A percentile compares a stretch with the other conserved stretches of the same genome.
These are phyloP conservation scores for Xylaria palmicola DNA, from an alignment of 495 filamentous ascomycete species.

Conservation along the genomic window DNA sequence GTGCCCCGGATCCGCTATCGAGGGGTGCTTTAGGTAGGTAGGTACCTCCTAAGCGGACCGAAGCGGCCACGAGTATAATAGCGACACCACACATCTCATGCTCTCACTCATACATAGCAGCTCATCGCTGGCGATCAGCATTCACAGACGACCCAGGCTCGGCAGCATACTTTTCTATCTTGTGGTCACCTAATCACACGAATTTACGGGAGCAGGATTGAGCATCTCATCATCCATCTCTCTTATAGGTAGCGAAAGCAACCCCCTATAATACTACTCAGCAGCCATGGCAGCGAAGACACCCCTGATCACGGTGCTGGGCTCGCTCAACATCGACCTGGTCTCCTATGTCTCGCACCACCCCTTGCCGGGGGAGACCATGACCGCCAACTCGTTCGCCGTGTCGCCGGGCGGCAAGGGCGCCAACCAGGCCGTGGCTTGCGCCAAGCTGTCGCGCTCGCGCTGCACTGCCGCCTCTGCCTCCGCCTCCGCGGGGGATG, in stretches of 20 bases:
- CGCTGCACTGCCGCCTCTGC: conserved; percentile 12
- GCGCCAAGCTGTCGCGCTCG: conserved; percentile 49
- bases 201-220: too few species aligned
- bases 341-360: conserved; percentile 82
- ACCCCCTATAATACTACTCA: neutral
- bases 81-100: neutral
- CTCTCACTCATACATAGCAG: neutral
- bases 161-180: neutral
- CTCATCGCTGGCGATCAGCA: neutral
- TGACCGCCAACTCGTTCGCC: conserved; percentile 74
- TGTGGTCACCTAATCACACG: too few species aligned
- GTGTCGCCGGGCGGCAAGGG: conserved; percentile 90
- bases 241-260: neutral
- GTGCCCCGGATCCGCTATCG: conserved; percentile 23
- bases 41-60: too few species aligned
- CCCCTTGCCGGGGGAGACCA: conserved; percentile 80
- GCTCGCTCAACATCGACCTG: conserved; percentile 92
- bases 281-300: conserved; percentile 38
- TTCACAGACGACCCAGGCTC: neutral
- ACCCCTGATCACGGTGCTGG: conserved; percentile 71
- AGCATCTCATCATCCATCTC: neutral
- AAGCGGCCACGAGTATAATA: conserved; percentile 6
- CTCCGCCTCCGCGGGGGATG: conserved; percentile 32
- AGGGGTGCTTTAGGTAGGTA: conserved; percentile 19
- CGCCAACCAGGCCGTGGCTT: conserved; percentile 91